Conservation (phyloP, 73 alveolate species). For the Tetrahymena elliotti region DNA sequence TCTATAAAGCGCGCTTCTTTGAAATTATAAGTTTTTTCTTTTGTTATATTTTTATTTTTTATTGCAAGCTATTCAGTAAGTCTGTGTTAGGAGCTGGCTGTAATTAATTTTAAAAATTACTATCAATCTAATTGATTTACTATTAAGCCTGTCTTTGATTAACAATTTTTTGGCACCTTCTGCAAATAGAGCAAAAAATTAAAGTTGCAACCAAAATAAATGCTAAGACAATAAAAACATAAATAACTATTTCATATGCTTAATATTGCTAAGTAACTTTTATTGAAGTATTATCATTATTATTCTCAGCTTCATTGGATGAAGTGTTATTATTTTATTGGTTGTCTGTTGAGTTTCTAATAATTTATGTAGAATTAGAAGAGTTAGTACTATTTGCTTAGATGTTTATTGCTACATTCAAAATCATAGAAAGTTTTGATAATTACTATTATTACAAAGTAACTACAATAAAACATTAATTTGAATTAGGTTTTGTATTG, state of each 20-base stretch:
- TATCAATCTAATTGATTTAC: no score
- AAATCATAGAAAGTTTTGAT: neutral
- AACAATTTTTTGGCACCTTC: neutral
- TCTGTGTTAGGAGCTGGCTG: neutral
- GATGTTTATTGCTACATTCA: no score
- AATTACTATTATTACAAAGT: neutral
- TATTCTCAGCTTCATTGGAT: no score
- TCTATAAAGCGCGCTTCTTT: neutral
- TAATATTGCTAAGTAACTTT: no score
- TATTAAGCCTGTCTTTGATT: neutral
- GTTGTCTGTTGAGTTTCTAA: no score
- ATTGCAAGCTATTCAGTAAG: neutral
- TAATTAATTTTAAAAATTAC: no score
- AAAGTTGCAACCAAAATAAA: neutral
- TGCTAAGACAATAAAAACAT: neutral
- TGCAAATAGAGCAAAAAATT: neutral
- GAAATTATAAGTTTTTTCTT: neutral
- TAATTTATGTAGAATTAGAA: neutral
- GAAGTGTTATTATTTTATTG: no score
- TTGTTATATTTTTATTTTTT: no score
- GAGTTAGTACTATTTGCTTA: neutral
- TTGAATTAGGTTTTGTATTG: neutral
- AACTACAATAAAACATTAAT: neutral
- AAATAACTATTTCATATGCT: neutral
- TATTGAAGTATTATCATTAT: no score